Base-by-base conservation (phyloP, 495 filamentous ascomycete species). In the Copromyces sp. region DNA sequence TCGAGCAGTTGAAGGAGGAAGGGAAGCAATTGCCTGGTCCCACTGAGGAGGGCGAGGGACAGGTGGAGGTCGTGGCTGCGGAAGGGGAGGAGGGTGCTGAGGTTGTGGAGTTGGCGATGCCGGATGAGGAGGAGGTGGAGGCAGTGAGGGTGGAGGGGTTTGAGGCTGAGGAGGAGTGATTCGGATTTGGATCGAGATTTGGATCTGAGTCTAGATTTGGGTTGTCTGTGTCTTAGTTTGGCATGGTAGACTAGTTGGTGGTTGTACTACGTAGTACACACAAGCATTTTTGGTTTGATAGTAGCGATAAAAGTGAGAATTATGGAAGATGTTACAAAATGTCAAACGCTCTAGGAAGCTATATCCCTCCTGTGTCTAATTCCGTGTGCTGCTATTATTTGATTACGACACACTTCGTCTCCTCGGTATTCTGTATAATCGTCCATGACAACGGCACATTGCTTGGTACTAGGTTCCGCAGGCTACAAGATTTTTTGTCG, bases 1-100 rank as follows among this genome's bases (percentile, higher is more conserved):
- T 97, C 8, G 80, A 84, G 78, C 82, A 86, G 77, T 70, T 87
- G 68, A 78, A 81, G 45, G 82, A 78, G 40, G 82, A 86, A 73
- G 76, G 82, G 65, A 82, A 81, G 11, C 72, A 65, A 65, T 17
- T 85, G 45, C 72, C 74, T 0, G 82, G 73, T 14, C 69, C 77
- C 4, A 71, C 70, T 16, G 75, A 73, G 44, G 65, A 70, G 68
- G 39, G 37, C 0, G 59, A 74, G 42, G 72, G 68, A 38, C 68
- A 77, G 41, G 74, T 77, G 2, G 73, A 59, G 39, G 76, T 75
- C 6, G 81, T 78, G 12, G 85, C 78, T 42, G 85, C 86, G 35
- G 84, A 80, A n/a, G 77, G 77, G 4, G 78, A 61, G 39, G 73
- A 73, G n/a, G 80, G 79, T 70, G 78, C 76, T 69, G 74, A 78